Conservation (phyloP, 2,329 filamentous ascomycete genomes). For the Cryphonectria nitschkei region DNA sequence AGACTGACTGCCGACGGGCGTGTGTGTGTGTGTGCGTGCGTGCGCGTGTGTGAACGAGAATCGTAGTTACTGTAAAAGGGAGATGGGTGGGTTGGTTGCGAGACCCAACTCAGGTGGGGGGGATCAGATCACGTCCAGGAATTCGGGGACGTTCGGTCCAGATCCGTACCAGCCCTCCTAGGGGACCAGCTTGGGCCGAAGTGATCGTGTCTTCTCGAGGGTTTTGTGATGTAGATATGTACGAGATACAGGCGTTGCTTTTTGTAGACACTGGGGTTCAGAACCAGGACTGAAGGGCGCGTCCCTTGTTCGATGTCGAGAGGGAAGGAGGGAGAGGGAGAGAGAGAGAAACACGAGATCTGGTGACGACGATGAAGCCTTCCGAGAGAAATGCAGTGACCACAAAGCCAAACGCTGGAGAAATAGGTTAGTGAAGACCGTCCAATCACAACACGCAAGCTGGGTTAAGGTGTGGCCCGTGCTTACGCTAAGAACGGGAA, state of each 20-base stretch:
- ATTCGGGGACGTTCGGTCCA: neutral
- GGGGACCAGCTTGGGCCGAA: neutral
- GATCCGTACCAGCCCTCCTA: neutral
- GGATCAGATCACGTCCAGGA: neutral
- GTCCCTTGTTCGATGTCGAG: neutral
- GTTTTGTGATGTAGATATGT: neutral
- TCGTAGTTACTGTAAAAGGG: neutral
- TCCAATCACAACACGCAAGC: neutral
- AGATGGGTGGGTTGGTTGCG: neutral
- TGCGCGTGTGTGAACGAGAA: neutral
- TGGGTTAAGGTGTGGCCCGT: neutral
- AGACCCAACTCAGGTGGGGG: neutral
- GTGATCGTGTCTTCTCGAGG: neutral
- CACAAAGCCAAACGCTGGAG: neutral
- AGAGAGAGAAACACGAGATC: neutral
- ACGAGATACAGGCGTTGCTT: neutral
- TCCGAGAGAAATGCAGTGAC: neutral
- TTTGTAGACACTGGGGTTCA: neutral
- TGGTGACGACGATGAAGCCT: neutral
- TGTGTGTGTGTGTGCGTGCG: neutral
- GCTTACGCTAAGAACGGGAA: neutral
- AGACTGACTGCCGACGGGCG: neutral
- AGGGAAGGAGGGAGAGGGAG: too few species aligned
- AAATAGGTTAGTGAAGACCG: neutral
- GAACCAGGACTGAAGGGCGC: neutral